A percentile compares a stretch with the other conserved stretches of the same genome.
Evolutionary conservation across 1,284 basidiomycete species (phyloP).

Genomic region (Pseudozyma pruni): DNA sequence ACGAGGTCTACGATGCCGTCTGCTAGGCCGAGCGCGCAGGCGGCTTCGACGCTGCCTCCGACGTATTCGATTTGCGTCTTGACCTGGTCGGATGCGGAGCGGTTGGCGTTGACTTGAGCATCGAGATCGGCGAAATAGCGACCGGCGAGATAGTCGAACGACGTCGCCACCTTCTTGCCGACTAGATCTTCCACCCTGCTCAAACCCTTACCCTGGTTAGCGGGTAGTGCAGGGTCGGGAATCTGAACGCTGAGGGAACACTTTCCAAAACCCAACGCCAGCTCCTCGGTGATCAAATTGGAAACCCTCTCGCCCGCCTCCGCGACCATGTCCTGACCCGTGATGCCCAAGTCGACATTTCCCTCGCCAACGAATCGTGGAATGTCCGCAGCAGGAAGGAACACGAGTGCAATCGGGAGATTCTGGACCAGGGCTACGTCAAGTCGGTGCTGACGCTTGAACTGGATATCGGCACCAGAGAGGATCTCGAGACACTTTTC

Average conservation of each 20-base stretch:
- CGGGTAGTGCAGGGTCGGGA: constrained; percentile 75
- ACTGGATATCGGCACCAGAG: constrained; percentile 89
- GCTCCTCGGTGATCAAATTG: constrained; percentile 78
- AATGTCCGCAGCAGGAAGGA: constrained; percentile 96
- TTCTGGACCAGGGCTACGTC: constrained; percentile 93
- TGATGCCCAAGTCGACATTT: constrained; percentile 89
- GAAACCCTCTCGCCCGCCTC: constrained; percentile 77
- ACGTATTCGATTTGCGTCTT: constrained; percentile 90
- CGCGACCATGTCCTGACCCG: constrained; percentile 95
- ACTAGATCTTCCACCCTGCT: constrained; percentile 81
- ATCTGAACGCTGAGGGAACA: constrained; percentile 95
- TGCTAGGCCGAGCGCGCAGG: constrained; percentile 93
- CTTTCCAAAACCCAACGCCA: constrained; percentile 91
- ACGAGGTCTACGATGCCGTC: constrained; percentile 79
- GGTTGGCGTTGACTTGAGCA: constrained; percentile 69
- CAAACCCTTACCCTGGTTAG: constrained; percentile 69
- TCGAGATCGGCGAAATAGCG: constrained; percentile 84
- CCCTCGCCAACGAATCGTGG: constrained; percentile 98
- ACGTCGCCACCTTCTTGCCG: constrained; percentile 92
- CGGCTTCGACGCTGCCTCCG: constrained; percentile 96
- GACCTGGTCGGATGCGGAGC: constrained; percentile 60
- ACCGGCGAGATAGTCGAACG: constrained; percentile 86
- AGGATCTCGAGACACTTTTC: constrained; percentile 91
- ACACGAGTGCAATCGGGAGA: constrained; percentile 94
- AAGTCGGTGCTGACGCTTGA: constrained; percentile 85